phyloP scores from a whole-genome alignment of 345 rosid species.

The Cardamine chenopodiifolia region DNA sequence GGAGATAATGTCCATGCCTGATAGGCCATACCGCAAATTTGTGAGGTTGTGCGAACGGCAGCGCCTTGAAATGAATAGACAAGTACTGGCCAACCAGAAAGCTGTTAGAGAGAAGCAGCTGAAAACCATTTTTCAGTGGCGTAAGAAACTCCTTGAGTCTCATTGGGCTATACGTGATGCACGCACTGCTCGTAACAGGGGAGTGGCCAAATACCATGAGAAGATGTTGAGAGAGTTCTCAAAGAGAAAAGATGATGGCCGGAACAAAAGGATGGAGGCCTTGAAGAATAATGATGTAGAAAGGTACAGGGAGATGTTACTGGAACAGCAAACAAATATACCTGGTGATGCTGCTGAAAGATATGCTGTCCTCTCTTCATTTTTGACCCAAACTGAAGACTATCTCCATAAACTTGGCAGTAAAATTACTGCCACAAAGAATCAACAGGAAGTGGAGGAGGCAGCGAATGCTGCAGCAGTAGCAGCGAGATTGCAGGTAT shows the following conservation, averaged over 20 bases:
- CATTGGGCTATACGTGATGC: conserved; percentile 99
- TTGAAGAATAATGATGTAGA: conserved; percentile 98
- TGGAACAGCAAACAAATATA: conserved; percentile 94
- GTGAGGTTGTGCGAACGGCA: conserved; percentile 97
- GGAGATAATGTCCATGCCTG: conserved; percentile 99
- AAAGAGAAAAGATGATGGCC: conserved; percentile 91
- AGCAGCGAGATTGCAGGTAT: conserved; percentile 89
- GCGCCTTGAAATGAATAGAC: conserved; percentile 86
- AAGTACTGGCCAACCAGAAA: conserved; percentile 82
- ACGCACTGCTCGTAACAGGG: conserved; percentile 95
- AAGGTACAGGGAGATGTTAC: conserved; percentile 97
- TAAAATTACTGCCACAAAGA: conserved; percentile 93
- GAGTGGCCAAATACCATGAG: conserved; percentile 99
- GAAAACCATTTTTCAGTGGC: conserved; percentile 98
- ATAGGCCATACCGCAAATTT: conserved; percentile 96
- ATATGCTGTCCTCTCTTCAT: conserved; percentile 91
- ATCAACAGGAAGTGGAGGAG: conserved; percentile 97
- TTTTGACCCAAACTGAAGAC: conserved; percentile 97
- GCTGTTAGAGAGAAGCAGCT: conserved; percentile 89
- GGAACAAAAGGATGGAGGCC: conserved; percentile 98
- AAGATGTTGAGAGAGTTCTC: conserved; percentile 94
- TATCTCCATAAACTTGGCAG: conserved; percentile 91
- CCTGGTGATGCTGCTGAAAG: conserved; percentile 96
- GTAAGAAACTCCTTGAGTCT: conserved; percentile 96
- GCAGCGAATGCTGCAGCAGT: conserved; percentile 93